A percentile compares a stretch with the other conserved stretches of the same genome.
phyloP scores from a whole-genome alignment of 2,329 filamentous ascomycete genomes.

The Aspergillus ibericus region DNA sequence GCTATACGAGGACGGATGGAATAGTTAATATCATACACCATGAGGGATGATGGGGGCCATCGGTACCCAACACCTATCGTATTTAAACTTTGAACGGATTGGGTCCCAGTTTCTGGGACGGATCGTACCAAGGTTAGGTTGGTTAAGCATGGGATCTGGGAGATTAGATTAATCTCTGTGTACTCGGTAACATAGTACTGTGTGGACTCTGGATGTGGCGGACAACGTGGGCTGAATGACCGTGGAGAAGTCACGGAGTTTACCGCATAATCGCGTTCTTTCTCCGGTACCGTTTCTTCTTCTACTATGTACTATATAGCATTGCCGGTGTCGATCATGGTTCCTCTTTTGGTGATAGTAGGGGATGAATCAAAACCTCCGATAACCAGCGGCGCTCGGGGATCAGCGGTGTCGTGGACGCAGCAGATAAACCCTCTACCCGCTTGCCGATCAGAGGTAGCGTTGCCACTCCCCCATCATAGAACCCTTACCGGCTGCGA shows the following conservation, averaged over 20 bases:
- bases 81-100: background rate
- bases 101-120: background rate
- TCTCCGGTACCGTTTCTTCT: background rate
- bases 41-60: no score
- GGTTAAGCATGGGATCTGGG: background rate
- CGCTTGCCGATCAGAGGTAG: background rate
- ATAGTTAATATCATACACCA: no score
- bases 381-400: background rate
- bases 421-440: background rate
- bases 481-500: background rate
- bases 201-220: background rate
- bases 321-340: background rate
- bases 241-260: background rate
- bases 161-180: no score
- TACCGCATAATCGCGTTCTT: background rate
- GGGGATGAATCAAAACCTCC: background rate
- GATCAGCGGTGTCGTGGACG: background rate
- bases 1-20: no score
- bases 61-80: no score
- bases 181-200: no score
- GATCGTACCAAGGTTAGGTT: background rate
- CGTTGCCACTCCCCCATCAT: background rate
- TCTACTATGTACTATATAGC: no score
- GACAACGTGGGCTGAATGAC: background rate
- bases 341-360: background rate